Percentiles rank a stretch among this genome's conserved stretches.
Conservation (phyloP, 345 rosid genomes). For the Citrus mangshanensis region DNA sequence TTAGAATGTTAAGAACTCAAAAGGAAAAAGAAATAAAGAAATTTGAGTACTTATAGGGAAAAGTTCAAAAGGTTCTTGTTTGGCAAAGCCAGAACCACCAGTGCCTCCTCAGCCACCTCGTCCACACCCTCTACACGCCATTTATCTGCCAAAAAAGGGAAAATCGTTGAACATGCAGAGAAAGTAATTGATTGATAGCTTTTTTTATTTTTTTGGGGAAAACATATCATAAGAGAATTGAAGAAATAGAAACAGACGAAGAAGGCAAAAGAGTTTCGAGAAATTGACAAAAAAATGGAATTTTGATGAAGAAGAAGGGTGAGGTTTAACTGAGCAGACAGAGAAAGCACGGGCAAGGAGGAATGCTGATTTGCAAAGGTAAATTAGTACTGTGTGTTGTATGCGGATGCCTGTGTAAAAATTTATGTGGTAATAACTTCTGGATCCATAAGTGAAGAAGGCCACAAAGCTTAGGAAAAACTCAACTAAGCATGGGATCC, state of each 20-base stretch:
- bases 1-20: neutral
- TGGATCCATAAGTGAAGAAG: too few relatives aligned
- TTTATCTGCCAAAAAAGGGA: neutral
- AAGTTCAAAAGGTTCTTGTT: slow-evolving; percentile 43
- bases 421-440: too few relatives aligned
- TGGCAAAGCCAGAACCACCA: slow-evolving; percentile 17
- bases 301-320: neutral
- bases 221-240: too few relatives aligned
- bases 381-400: too few relatives aligned
- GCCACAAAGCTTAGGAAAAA: too few relatives aligned
- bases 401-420: too few relatives aligned
- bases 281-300: neutral
- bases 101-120: slow-evolving; percentile 29
- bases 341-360: too few relatives aligned
- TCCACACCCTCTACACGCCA: slow-evolving; percentile 52
- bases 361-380: too few relatives aligned
- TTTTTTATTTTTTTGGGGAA: too few relatives aligned
- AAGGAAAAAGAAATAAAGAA: neutral
- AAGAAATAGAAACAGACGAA: too few relatives aligned
- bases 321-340: too few relatives aligned
- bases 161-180: neutral
- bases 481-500: too few relatives aligned
- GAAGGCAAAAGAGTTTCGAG: neutral
- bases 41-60: slow-evolving; percentile 39
- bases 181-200: neutral